Conservation (phyloP, 805 yeast genomes). For the Torulaspora gathmanii region DNA sequence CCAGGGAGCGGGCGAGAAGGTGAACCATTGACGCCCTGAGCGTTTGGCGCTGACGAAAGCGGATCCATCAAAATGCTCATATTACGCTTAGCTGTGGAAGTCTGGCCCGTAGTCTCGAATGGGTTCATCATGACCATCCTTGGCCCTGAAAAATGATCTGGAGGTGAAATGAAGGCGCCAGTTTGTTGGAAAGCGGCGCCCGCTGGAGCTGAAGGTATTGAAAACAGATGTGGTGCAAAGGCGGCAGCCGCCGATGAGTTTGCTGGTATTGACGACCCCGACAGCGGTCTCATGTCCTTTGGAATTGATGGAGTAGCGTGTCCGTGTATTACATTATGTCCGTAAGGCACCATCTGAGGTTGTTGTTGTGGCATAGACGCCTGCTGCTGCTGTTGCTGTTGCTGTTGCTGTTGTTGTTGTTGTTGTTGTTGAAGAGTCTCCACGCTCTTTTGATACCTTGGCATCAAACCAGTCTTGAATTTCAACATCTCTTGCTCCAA, state of each 20-base stretch:
- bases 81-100: constrained; percentile 21
- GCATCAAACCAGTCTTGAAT: constrained; percentile 7
- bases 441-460: constrained; percentile 9
- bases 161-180: constrained; percentile 6
- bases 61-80: constrained; percentile 30
- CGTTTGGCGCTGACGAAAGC: constrained; percentile 20
- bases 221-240: constrained; percentile 13
- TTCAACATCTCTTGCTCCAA: constrained; percentile 15
- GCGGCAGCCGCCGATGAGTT: constrained; percentile 7
- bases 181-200: constrained; percentile 8
- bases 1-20: constrained; percentile 3
- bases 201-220: constrained; percentile 13
- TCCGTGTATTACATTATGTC: not conserved
- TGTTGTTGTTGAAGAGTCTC: constrained; percentile 14
- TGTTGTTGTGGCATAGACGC: constrained; percentile 7
- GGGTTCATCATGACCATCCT: constrained; percentile 25
- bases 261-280: constrained; percentile 7
- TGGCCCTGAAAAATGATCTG: constrained; percentile 13
- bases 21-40: not conserved
- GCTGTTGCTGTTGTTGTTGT: constrained; percentile 11
- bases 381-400: constrained; percentile 11
- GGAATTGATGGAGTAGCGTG: not conserved
- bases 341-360: constrained; percentile 4
- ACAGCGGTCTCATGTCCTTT: constrained; percentile 10
- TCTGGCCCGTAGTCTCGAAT: constrained; percentile 19